phyloP scores from a whole-genome alignment of 345 rosid genomes.

The Eucalyptus polybractea region DNA sequence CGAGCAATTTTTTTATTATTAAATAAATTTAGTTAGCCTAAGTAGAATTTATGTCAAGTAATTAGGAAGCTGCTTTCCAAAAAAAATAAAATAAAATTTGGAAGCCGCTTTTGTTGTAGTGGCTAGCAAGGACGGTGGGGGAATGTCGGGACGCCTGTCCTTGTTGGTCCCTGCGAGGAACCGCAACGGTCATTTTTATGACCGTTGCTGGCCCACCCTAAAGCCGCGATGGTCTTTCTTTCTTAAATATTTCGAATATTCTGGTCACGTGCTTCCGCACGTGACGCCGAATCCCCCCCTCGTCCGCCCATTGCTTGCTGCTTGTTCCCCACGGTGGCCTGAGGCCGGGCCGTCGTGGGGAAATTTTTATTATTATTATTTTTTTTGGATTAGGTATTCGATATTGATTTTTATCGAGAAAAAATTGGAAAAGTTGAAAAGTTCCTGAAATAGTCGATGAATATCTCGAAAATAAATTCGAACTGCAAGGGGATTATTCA shows the following conservation, averaged over 20 bases:
- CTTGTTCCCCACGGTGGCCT: neutral
- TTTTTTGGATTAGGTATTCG: neutral
- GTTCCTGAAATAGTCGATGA: neutral
- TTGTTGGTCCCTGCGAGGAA: neutral
- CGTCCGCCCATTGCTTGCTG: neutral
- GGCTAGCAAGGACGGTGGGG: neutral
- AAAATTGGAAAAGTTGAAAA: neutral
- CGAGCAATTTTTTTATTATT: neutral
- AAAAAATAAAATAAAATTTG: neutral
- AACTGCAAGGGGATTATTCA: neutral
- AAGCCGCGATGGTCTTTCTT: neutral
- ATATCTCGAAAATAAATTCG: neutral
- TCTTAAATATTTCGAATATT: neutral
- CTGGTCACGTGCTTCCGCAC: neutral
- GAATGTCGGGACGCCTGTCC: neutral
- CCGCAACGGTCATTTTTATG: neutral
- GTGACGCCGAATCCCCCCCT: neutral
- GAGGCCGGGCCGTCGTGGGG: neutral
- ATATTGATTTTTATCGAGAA: neutral
- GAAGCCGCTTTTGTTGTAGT: neutral
- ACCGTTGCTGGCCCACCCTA: neutral
- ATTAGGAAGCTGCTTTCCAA: neutral
- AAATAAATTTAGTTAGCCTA: neutral
- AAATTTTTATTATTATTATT: fast-evolving
- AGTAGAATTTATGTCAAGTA: neutral